A percentile compares a stretch with the other conserved stretches of the same genome.
phyloP scores from a whole-genome alignment of 495 filamentous ascomycete genomes.

The Hyaloscypha hepaticicola region DNA sequence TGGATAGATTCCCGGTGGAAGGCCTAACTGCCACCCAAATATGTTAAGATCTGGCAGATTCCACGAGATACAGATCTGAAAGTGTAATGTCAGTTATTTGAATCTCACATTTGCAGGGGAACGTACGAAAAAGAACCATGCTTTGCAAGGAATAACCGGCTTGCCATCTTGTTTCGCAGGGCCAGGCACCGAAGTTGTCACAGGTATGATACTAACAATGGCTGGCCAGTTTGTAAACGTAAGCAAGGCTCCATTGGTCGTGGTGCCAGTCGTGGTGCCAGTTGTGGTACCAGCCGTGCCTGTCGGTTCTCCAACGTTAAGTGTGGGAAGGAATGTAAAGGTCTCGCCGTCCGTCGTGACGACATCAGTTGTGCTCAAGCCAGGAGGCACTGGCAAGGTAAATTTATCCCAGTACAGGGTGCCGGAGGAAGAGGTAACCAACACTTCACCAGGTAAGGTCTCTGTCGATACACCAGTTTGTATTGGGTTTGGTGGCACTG shows the following conservation, averaged over 20 bases:
- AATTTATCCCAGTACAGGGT: background rate
- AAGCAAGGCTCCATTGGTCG: background rate
- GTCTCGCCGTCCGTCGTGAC: background rate
- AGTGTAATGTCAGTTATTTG: background rate
- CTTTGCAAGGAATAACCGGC: background rate
- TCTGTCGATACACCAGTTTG: background rate
- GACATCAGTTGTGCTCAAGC: background rate
- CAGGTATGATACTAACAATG: background rate
- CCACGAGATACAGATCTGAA: background rate
- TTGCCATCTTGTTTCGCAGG: background rate
- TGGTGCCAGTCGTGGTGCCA: background rate
- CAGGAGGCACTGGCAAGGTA: background rate
- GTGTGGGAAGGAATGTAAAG: background rate
- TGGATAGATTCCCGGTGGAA: background rate
- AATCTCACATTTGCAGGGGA: background rate
- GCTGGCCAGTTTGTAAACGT: background rate
- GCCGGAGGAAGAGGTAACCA: background rate
- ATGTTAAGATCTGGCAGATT: background rate
- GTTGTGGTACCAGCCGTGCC: background rate
- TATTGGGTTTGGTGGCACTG: background rate
- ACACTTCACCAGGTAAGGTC: background rate
- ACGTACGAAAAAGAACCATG: background rate
- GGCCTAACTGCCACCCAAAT: background rate
- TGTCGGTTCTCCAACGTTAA: background rate
- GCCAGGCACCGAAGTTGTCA: background rate